Conservation (phyloP, 2,329 filamentous ascomycete species). For the Hypoxylon sp. region DNA sequence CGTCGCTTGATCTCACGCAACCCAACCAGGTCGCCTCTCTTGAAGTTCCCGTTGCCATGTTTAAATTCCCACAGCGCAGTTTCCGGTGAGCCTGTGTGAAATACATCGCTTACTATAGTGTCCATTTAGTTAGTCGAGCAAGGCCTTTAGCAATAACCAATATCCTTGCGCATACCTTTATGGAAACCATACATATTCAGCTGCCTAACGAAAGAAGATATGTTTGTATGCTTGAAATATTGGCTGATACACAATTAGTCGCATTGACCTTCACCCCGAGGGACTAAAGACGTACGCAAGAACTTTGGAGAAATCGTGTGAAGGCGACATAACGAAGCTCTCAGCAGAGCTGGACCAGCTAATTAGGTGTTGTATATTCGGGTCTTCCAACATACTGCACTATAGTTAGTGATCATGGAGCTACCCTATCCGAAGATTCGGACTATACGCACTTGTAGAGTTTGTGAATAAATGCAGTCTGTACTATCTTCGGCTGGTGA, state of each 20-base stretch:
- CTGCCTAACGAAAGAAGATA: slow-evolving; percentile 97
- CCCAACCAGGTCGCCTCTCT: slow-evolving; percentile 90
- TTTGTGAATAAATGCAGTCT: slow-evolving; percentile 99
- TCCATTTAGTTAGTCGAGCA: slow-evolving; percentile 46
- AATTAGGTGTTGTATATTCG: slow-evolving; percentile 92
- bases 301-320: slow-evolving; percentile 97
- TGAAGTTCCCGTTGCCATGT: slow-evolving; percentile 97
- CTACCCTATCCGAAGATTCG: background rate
- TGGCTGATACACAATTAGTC: slow-evolving; percentile 70
- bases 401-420: slow-evolving; percentile 39
- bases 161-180: slow-evolving; percentile 76
- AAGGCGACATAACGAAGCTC: slow-evolving; percentile 99
- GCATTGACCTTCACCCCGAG: slow-evolving; percentile 28
- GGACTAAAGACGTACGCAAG: slow-evolving; percentile 79
- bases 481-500: slow-evolving; percentile 96
- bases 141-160: slow-evolving; percentile 11
- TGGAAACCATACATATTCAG: slow-evolving; percentile 99
- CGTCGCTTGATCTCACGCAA: slow-evolving; percentile 95
- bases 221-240: slow-evolving; percentile 99
- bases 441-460: slow-evolving; percentile 85
- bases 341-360: slow-evolving; percentile 95
- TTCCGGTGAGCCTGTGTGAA: slow-evolving; percentile 93
- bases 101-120: slow-evolving; percentile 90
- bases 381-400: slow-evolving; percentile 93
- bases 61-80: slow-evolving; percentile 99